Conservation (phyloP, 768 basidiomycete species). For the Lenzites betulinus region DNA sequence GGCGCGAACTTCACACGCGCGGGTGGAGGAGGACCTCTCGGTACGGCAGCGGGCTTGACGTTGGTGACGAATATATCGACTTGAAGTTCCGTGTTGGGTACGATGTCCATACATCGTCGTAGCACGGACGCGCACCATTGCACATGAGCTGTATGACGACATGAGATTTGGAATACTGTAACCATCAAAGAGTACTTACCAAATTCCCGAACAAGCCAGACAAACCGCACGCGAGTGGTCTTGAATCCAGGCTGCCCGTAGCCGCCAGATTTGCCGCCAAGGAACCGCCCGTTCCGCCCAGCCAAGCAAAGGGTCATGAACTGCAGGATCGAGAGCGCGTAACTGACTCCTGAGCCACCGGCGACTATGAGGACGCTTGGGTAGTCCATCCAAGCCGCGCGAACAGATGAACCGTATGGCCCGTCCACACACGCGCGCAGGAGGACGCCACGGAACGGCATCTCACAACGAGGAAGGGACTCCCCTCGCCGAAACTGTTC, state of each 20-base stretch:
- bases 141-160: slow-evolving; percentile 54
- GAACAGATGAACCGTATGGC: slow-evolving; percentile 65
- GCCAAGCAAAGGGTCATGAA: slow-evolving; percentile 61
- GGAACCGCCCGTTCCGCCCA: slow-evolving; percentile 49
- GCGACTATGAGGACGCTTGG: slow-evolving; percentile 63
- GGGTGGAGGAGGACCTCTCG: neutral
- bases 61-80: slow-evolving; percentile 78
- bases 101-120: slow-evolving; percentile 60
- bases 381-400: slow-evolving; percentile 60
- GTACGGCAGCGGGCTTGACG: slow-evolving; percentile 34
- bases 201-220: slow-evolving; percentile 79
- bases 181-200: slow-evolving; percentile 43
- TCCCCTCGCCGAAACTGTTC: slow-evolving; percentile 34
- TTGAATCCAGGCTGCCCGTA: slow-evolving; percentile 43
- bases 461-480: slow-evolving; percentile 30
- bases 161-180: neutral
- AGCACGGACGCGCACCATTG: slow-evolving; percentile 74
- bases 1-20: slow-evolving; percentile 6
- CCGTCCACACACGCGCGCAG: slow-evolving; percentile 63
- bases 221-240: slow-evolving; percentile 63
- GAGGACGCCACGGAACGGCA: slow-evolving; percentile 51
- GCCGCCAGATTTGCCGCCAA: slow-evolving; percentile 50
- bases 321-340: slow-evolving; percentile 66
- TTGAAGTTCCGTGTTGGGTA: slow-evolving; percentile 50
- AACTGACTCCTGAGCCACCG: slow-evolving; percentile 78